Percentiles rank a stretch among this genome's conserved stretches.
phyloP scores from a whole-genome alignment of 345 rosid genomes.

The Adansonia digitata region DNA sequence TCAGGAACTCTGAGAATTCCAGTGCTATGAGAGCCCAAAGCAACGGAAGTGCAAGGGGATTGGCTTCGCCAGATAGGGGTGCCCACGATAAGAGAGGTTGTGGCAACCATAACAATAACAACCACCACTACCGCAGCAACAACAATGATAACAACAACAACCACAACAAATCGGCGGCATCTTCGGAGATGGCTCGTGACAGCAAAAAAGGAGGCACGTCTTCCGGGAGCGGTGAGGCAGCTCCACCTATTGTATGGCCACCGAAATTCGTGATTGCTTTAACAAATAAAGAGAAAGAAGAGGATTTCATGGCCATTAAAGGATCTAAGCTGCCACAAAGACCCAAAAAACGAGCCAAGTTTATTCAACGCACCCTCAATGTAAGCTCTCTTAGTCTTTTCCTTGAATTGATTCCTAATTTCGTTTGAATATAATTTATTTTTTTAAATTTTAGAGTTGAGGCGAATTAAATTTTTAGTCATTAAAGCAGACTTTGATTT shows the following conservation, averaged over 20 bases:
- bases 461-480: not conserved
- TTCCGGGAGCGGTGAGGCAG: slow-evolving; percentile 65
- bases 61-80: slow-evolving; percentile 48
- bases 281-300: slow-evolving; percentile 78
- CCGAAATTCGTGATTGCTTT: slow-evolving; percentile 70
- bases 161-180: slow-evolving; percentile 39
- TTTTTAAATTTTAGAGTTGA: not conserved
- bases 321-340: slow-evolving; percentile 77
- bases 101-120: slow-evolving; percentile 13
- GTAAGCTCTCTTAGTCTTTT: slow-evolving; percentile 33
- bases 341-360: slow-evolving; percentile 72
- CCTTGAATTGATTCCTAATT: slow-evolving; percentile 1
- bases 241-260: slow-evolving; percentile 51
- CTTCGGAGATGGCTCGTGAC: slow-evolving; percentile 56
- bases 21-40: slow-evolving; percentile 61
- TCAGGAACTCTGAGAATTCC: slow-evolving; percentile 56
- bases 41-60: slow-evolving; percentile 47
- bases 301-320: slow-evolving; percentile 66
- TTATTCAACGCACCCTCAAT: slow-evolving; percentile 66
- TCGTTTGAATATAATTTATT: not conserved
- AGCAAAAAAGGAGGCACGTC: slow-evolving; percentile 67
- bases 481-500: not conserved
- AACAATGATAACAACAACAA: slow-evolving; percentile 16
- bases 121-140: slow-evolving; percentile 12
- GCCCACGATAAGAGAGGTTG: slow-evolving; percentile 43